Evolutionary conservation across 2,329 filamentous ascomycete genomes (phyloP).

Genomic region (Akanthomyces uredinophilus): DNA sequence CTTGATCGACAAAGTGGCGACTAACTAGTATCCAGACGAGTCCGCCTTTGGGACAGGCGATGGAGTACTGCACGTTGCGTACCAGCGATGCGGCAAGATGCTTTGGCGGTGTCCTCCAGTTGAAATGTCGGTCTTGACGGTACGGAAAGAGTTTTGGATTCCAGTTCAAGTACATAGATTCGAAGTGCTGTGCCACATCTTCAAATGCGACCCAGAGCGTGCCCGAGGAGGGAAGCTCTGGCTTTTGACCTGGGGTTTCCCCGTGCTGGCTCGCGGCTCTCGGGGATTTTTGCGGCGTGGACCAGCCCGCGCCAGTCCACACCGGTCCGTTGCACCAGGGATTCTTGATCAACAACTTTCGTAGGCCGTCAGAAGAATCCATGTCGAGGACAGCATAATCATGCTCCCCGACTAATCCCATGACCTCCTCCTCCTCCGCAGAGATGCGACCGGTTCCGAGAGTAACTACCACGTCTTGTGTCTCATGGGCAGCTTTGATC

Average conservation of each 20-base stretch:
- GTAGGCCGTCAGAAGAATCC: constrained; percentile 54
- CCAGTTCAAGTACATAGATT: constrained; percentile 97
- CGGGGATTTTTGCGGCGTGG: constrained; percentile 16
- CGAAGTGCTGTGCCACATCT: constrained; percentile 84
- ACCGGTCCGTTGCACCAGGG: constrained; percentile 83
- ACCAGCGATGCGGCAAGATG: constrained; percentile 51
- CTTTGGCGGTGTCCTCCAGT: constrained; percentile 61
- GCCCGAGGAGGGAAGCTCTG: constrained; percentile 42
- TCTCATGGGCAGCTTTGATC: constrained; percentile 67
- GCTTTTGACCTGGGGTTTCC: neutral
- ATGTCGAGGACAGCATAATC: constrained; percentile 90
- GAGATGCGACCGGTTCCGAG: constrained; percentile 84
- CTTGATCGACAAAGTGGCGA: constrained; percentile 73
- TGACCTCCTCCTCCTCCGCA: constrained; percentile 66
- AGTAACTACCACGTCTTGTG: constrained; percentile 79
- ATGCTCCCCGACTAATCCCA: constrained; percentile 84
- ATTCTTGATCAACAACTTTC: constrained; percentile 82
- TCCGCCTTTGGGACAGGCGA: constrained; percentile 53
- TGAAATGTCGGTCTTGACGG: constrained; percentile 85
- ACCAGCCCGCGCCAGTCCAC: constrained; percentile 52
- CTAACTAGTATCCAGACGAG: constrained; percentile 79
- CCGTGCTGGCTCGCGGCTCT: neutral
- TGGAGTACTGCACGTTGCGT: constrained; percentile 67
- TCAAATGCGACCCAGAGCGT: constrained; percentile 92
- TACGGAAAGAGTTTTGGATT: constrained; percentile 77